phyloP scores from a whole-genome alignment of 1,284 basidiomycete species.

The Ustilago hordei region DNA sequence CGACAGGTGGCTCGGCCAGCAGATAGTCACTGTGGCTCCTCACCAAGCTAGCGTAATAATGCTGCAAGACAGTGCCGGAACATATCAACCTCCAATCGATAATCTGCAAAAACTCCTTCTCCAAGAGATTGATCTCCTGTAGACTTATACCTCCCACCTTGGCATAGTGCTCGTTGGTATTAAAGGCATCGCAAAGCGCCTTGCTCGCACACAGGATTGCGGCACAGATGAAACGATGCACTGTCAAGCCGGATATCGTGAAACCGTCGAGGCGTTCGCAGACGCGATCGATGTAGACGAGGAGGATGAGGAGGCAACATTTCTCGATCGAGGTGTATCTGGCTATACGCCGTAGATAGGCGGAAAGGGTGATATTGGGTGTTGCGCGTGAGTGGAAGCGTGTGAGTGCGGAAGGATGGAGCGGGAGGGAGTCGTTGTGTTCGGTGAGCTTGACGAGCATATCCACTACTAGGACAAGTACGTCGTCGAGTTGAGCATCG shows the following conservation, averaged over 20 bases:
- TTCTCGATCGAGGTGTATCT: constrained; percentile 68
- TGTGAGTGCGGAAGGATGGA: constrained; percentile 66
- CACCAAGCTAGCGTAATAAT: constrained; percentile 67
- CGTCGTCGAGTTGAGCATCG: constrained; percentile 64
- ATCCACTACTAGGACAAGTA: constrained; percentile 64
- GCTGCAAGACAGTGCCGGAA: constrained; percentile 60
- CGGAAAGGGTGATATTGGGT: constrained; percentile 63
- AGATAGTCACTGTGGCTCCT: constrained; percentile 51
- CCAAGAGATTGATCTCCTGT: constrained; percentile 68
- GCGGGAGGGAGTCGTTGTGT: constrained; percentile 67
- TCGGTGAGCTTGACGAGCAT: constrained; percentile 66
- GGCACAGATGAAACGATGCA: constrained; percentile 68
- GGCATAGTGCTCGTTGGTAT: constrained; percentile 68
- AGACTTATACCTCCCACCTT: constrained; percentile 67
- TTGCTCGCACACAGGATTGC: constrained; percentile 67
- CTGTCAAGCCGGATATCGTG: constrained; percentile 68
- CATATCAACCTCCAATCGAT: constrained; percentile 68
- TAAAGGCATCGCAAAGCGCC: constrained; percentile 68
- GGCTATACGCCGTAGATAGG: constrained; percentile 67
- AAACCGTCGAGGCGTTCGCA: constrained; percentile 66
- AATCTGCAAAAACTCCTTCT: constrained; percentile 67
- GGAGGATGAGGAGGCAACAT: constrained; percentile 64
- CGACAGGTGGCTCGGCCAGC: constrained; percentile 14
- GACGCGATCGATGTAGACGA: constrained; percentile 69
- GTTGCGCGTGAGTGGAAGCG: constrained; percentile 68